A percentile compares a stretch with the other conserved stretches of the same genome.
These are phyloP conservation scores for Blastomyces parvus DNA, from an alignment of 2,329 filamentous ascomycete genomes.

Conservation along the genomic window DNA sequence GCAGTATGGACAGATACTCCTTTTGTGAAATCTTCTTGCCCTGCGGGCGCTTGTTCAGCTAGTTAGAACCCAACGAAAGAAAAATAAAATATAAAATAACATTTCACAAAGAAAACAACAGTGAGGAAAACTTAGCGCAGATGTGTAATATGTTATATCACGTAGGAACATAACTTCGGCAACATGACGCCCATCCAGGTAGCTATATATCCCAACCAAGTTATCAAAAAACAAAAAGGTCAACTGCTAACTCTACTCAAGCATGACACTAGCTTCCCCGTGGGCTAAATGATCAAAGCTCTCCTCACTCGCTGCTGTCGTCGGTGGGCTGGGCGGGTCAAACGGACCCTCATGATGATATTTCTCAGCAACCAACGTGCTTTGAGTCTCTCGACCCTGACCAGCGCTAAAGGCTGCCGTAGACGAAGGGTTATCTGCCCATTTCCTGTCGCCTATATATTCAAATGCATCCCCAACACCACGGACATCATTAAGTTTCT, in stretches of 20 bases:
- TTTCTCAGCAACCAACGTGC: conserved; percentile 7
- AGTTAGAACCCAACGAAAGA: background rate
- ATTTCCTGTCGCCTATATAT: conserved; percentile 33
- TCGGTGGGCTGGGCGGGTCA: conserved; percentile 27
- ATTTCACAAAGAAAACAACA: background rate
- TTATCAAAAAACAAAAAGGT: background rate
- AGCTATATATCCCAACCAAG: background rate
- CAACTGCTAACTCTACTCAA: background rate
- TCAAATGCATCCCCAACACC: conserved; percentile 34
- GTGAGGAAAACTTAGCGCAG: background rate
- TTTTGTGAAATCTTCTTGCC: background rate
- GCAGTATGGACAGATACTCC: background rate
- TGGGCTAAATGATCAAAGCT: conserved; percentile 39
- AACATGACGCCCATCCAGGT: background rate
- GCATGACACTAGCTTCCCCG: conserved; percentile 37
- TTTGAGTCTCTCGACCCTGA: no score
- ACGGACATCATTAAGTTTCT: conserved; percentile 17
- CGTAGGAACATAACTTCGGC: background rate
- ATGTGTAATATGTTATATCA: background rate
- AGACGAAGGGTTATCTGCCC: conserved; percentile 14
- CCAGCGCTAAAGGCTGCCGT: background rate
- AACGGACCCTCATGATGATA: conserved; percentile 7
- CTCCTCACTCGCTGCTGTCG: conserved; percentile 38
- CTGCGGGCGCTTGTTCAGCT: background rate
- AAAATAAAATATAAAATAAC: background rate